These are phyloP conservation scores for Lentinula raphanica DNA, from an alignment of 768 basidiomycete genomes.

Conservation along the genomic window DNA sequence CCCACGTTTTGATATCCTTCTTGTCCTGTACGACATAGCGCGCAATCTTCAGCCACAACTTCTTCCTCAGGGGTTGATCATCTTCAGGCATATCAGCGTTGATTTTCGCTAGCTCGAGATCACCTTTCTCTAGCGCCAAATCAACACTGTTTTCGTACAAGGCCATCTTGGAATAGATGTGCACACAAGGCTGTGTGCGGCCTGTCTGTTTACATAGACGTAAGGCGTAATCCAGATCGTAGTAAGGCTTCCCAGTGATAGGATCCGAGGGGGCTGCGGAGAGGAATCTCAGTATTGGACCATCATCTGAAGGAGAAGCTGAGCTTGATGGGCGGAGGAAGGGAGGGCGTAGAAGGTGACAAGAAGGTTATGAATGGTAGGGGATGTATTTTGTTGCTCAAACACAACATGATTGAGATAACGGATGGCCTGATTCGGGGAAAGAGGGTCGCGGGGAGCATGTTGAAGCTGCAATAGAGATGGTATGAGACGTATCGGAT, in stretches of 20 bases:
- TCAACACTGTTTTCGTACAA: constrained; percentile 96
- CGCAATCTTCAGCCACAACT: constrained; percentile 98
- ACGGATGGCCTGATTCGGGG: constrained; percentile 82
- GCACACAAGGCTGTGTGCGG: constrained; percentile 84
- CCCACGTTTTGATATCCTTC: constrained; percentile 96
- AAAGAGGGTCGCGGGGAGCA: constrained; percentile 61
- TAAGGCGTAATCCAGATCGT: constrained; percentile 94
- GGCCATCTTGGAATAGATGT: constrained; percentile 97
- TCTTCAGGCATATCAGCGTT: constrained; percentile 95
- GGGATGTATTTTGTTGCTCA: constrained; percentile 70
- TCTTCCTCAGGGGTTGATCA: constrained; percentile 81
- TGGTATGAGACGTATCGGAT: constrained; percentile 83
- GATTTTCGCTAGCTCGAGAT: constrained; percentile 89
- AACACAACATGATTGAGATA: constrained; percentile 86
- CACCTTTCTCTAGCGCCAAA: constrained; percentile 88
- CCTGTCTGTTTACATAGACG: constrained; percentile 83
- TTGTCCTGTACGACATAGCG: constrained; percentile 97
- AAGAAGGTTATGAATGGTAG: constrained; percentile 90
- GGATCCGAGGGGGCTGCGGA: constrained; percentile 77
- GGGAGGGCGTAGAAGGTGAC: constrained; percentile 77
- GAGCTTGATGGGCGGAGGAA: constrained; percentile 31
- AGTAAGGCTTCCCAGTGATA: constrained; percentile 81
- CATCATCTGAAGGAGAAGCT: constrained; percentile 53
- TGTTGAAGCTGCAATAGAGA: constrained; percentile 81
- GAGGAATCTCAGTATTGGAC: constrained; percentile 76